Percentiles rank a stretch among this genome's conserved stretches.
Evolutionary conservation across 305 asterid genomes (phyloP).

Genomic region (Fraxinus platypoda): DNA sequence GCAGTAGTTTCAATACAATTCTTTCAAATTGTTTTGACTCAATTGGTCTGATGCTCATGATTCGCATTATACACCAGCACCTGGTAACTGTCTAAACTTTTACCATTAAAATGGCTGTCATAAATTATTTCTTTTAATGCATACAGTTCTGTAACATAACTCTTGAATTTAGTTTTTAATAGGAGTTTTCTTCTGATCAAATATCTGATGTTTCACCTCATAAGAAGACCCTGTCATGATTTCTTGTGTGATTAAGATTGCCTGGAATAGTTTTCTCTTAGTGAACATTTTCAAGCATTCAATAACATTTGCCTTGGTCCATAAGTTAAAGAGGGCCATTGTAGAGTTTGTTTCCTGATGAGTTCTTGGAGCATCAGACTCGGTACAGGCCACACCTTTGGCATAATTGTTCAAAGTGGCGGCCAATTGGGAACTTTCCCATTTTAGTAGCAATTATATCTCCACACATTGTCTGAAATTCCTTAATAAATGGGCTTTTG

Average conservation of each 20-base stretch:
- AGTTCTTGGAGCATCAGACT: not conserved
- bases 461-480: not conserved
- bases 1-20: conserved; percentile 64
- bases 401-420: not conserved
- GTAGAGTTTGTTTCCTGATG: conserved; percentile 3
- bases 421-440: not conserved
- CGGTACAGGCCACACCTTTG: not conserved
- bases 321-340: not conserved
- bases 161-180: not conserved
- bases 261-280: not conserved
- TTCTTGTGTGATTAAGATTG: not conserved
- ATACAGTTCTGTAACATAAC: not conserved
- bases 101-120: not conserved
- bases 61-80: conserved; percentile 91
- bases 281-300: not conserved
- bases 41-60: conserved; percentile 95
- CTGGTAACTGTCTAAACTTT: conserved; percentile 46
- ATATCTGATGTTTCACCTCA: not conserved
- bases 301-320: not conserved
- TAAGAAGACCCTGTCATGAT: not conserved
- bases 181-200: not conserved
- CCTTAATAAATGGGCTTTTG: not conserved
- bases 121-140: conserved; percentile 16
- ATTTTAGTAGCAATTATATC: not conserved
- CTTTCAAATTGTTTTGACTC: conserved; percentile 88